Evolutionary conservation across 805 yeast genomes (phyloP).

Genomic region (Pichia thaimueangensis): DNA sequence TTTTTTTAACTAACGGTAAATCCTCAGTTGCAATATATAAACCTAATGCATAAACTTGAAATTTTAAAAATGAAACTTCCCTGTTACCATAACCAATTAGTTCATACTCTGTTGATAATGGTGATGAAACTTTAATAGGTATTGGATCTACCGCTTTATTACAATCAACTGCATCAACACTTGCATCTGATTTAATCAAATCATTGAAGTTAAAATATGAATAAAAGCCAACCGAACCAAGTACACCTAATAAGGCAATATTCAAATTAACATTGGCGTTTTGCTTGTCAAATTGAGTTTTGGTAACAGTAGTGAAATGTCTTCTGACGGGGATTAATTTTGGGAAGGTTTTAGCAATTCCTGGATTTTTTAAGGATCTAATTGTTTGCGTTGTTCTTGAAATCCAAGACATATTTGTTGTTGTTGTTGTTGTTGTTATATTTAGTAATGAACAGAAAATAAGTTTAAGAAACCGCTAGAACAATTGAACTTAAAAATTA

Average conservation of each 20-base stretch:
- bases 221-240: not conserved
- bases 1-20: slow-evolving; percentile 31
- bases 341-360: not conserved
- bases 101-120: slow-evolving; percentile 32
- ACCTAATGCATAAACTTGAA: slow-evolving; percentile 86
- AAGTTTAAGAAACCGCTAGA: no score
- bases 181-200: not conserved
- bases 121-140: slow-evolving; percentile 18
- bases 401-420: slow-evolving; percentile 1
- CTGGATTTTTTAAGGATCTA: no score
- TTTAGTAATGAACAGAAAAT: not conserved
- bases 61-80: slow-evolving; percentile 70
- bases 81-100: slow-evolving; percentile 78
- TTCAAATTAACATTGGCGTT: not conserved
- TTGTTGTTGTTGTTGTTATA: no score
- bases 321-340: no score
- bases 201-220: no score
- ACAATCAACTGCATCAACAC: slow-evolving; percentile 11
- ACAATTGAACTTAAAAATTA: no score
- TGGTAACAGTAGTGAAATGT: no score
- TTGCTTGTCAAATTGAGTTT: no score
- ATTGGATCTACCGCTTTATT: slow-evolving; percentile 26
- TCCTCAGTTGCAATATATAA: slow-evolving; percentile 68
- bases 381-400: not conserved
- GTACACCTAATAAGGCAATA: not conserved